Evolutionary conservation across 441 rosid genomes (phyloP), one percentile per base, ranked within the genome.

Genomic region (Manihot esculenta): DNA sequence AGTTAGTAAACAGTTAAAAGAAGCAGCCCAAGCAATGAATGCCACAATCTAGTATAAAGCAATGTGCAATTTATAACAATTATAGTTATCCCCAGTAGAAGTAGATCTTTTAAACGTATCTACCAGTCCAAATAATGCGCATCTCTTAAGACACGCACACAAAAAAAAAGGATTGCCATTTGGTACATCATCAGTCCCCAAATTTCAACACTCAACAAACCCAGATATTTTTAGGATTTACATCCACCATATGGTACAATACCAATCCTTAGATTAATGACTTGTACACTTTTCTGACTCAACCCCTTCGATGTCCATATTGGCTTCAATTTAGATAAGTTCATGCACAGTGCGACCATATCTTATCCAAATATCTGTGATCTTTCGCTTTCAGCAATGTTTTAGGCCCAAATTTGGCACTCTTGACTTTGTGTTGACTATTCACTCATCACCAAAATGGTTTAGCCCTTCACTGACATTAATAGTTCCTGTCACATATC

Each of bases 21-120:
- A 94, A n/a, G 20, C 7, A 7, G 45, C 49, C 45, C 7, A 41
- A 63, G 45, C 44, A 74, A 62, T 35, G 51, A 33, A 63, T 27
- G 57, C 18, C 26, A 68, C 14, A 50, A 26, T 23, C 23, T 18
- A 69, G 38, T 38, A 41, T 21, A 62, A 30, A 57, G 21, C 17
- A 26, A 12, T 20, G 20, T n/a, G 47, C 60, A 63, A 71, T 53
- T 26, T 7, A 41, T 15, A 53, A 18, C 10, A 26, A n/a, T n/a
- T n/a, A n/a, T n/a, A n/a, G n/a, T n/a, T n/a, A 50, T 1, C 18
- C 21, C 54, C 20, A 18, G 23, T 2, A 50, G 18, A 50, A 50
- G 18, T 3, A 5, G 54, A 18, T 50, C n/a, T 20, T 50, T 50
- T 18, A 30, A 30, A 1, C 33, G 4, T 30, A 30, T 30, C 33